Base-by-base conservation (phyloP, 176 grass and related monocot genomes). In the Guadua angustifolia region DNA sequence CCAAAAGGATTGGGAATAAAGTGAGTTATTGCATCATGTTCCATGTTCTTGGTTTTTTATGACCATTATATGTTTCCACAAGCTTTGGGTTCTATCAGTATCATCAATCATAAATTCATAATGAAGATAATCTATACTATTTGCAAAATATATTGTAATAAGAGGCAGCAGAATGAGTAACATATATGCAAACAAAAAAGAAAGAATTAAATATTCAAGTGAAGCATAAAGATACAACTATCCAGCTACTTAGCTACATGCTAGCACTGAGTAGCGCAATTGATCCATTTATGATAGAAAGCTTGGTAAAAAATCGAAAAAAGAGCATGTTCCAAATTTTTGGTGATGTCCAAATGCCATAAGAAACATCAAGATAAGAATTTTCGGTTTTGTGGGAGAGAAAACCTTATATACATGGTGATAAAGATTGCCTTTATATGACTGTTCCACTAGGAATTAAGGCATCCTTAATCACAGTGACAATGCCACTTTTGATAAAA, bases 401-500 rank as follows among this genome's bases (percentile, higher is more conserved):
- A 42, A 38, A 52, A 78, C 82, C 82, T 92, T 87, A 77, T 86
- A 46, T 84, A 84, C 75, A 86, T 32, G 76, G 4, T 22, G 45
- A 21, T 78, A 49, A 79, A 15, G 39, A 5, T 35, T 66, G 58
- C 49, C 40, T 79, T 73, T 79, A 98, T 85, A 98, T 94, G 79
- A 93, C 69, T 57, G 93, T 93, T 61, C 93, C 93, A 35, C 85
- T 95, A 19, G 93, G 96, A 21, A 98, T 89, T 12, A 98, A 57
- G 1, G 93, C 93, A 78, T 98, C 96, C 78, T 98, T 95, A 18
- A 98, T 95, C 60, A 98, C 80, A 0, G 96, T 95, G 45, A 95
- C 96, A 26, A 95, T 98, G 18, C 96, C 93, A 17, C 93, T 94
- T 80, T 98, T 98, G 75, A 98, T 98, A 12, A 98, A 98, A 68